Conservation (phyloP, 768 basidiomycete species). For the Pleurotus citrinopileatus region DNA sequence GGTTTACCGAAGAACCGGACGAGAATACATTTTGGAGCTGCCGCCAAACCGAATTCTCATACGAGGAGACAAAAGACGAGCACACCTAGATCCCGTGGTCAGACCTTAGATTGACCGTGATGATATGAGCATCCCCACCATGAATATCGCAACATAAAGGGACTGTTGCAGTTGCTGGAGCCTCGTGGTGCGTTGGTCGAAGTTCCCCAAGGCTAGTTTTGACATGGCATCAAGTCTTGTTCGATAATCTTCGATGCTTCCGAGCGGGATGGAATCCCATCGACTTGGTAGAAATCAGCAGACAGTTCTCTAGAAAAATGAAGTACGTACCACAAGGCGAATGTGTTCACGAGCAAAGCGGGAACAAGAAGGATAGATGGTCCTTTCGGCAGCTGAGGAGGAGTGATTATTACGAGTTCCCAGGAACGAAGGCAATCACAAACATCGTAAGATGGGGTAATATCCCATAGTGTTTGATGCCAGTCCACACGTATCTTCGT, state of each 20-base stretch:
- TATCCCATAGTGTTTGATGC: constrained; percentile 50
- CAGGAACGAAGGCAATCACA: constrained; percentile 6
- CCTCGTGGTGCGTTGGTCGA: constrained; percentile 33
- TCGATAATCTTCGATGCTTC: constrained; percentile 36
- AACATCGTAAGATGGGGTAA: constrained; percentile 20
- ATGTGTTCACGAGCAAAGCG: constrained; percentile 31
- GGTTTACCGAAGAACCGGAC: constrained; percentile 14
- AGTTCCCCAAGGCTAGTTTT: constrained; percentile 35
- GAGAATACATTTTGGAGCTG: constrained; percentile 13
- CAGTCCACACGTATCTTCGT: constrained; percentile 41
- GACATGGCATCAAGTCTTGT: constrained; percentile 32
- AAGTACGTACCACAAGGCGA: constrained; percentile 38
- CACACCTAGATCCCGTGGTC: constrained; percentile 30
- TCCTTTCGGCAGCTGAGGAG: constrained; percentile 20
- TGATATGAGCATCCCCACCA: constrained; percentile 31
- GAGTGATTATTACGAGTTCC: constrained; percentile 9
- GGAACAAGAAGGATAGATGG: constrained; percentile 46
- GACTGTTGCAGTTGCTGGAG: constrained; percentile 35
- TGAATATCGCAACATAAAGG: constrained; percentile 37
- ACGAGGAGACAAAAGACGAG: constrained; percentile 40
- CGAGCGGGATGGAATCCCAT: constrained; percentile 34
- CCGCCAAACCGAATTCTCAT: constrained; percentile 24
- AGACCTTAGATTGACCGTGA: background rate
- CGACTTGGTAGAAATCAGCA: constrained; percentile 32
- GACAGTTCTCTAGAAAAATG: constrained; percentile 3